A percentile compares a stretch with the other conserved stretches of the same genome.
Conservation (phyloP, 225 moss, liverwort and hornwort genomes). For the Sphagnum tenellum region DNA sequence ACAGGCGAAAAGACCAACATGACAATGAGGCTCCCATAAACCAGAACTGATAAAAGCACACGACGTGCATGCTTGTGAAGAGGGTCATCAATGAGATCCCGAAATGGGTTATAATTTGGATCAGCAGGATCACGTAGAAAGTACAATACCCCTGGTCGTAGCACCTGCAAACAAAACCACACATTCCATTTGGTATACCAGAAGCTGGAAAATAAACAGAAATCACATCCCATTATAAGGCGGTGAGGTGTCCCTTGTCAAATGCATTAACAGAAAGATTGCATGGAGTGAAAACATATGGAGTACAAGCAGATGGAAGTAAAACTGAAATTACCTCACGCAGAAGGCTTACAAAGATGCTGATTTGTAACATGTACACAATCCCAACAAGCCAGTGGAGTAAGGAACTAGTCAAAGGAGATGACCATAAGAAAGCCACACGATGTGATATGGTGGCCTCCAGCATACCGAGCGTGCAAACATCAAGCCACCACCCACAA, state of each 20-base stretch:
- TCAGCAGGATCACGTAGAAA: constrained; percentile 92
- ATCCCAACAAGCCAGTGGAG: constrained; percentile 97
- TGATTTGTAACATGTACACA: constrained; percentile 92
- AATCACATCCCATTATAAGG: no score
- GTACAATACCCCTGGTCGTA: constrained; percentile 85
- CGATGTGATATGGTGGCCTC: constrained; percentile 76
- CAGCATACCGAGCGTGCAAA: constrained; percentile 91
- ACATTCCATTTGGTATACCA: not conserved
- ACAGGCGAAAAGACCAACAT: constrained; percentile 91
- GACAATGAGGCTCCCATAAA: constrained; percentile 92
- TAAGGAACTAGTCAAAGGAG: constrained; percentile 87
- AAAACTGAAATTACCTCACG: constrained; percentile 57
- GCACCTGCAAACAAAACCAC: constrained; percentile 45
- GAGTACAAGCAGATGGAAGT: no score
- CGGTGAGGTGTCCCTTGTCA: no score
- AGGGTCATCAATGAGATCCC: constrained; percentile 94
- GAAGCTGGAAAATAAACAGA: not conserved
- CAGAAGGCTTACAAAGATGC: constrained; percentile 91
- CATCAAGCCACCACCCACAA: constrained; percentile 99
- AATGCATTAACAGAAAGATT: no score
- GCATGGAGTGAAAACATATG: no score
- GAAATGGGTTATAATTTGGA: constrained; percentile 97
- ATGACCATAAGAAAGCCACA: constrained; percentile 71
- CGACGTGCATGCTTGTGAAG: constrained; percentile 87
- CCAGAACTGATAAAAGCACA: constrained; percentile 84